These are phyloP conservation scores for Talaromyces sp. DNA, from an alignment of 2,329 filamentous ascomycete genomes.

Conservation along the genomic window DNA sequence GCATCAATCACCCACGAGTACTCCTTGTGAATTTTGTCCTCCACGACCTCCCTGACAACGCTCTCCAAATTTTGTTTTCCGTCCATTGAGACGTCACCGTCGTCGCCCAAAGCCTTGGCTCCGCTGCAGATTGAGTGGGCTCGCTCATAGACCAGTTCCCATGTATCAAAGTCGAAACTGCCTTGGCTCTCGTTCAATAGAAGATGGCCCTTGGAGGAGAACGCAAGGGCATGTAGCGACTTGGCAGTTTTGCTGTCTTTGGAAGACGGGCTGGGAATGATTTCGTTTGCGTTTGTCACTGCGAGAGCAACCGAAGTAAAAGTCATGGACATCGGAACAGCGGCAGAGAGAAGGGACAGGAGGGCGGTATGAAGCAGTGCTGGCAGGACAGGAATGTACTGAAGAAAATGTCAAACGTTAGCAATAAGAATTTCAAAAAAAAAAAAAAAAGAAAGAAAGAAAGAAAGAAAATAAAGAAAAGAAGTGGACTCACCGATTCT, in stretches of 20 bases:
- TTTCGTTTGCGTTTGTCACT: constrained; percentile 40
- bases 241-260: constrained; percentile 57
- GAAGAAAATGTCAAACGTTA: constrained; percentile 8
- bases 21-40: constrained; percentile 47
- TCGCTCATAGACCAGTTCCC: constrained; percentile 63
- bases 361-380: constrained; percentile 75
- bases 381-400: constrained; percentile 77
- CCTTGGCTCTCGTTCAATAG: constrained; percentile 80
- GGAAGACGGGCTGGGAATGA: constrained; percentile 58
- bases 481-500: constrained; percentile 28
- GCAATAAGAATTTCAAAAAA: constrained; percentile 9
- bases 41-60: constrained; percentile 59
- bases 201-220: constrained; percentile 67
- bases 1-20: constrained; percentile 35
- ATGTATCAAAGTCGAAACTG: constrained; percentile 67
- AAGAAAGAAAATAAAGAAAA: too few species aligned
- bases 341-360: constrained; percentile 73
- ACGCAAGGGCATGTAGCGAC: constrained; percentile 79
- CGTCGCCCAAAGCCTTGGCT: constrained; percentile 27
- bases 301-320: constrained; percentile 63
- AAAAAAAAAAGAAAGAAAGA: too few species aligned
- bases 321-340: constrained; percentile 71
- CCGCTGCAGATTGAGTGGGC: constrained; percentile 63
- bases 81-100: constrained; percentile 40
- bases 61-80: constrained; percentile 49